Base-by-base conservation (phyloP, 2,329 filamentous ascomycete species). In the Pyricularia sp. region DNA sequence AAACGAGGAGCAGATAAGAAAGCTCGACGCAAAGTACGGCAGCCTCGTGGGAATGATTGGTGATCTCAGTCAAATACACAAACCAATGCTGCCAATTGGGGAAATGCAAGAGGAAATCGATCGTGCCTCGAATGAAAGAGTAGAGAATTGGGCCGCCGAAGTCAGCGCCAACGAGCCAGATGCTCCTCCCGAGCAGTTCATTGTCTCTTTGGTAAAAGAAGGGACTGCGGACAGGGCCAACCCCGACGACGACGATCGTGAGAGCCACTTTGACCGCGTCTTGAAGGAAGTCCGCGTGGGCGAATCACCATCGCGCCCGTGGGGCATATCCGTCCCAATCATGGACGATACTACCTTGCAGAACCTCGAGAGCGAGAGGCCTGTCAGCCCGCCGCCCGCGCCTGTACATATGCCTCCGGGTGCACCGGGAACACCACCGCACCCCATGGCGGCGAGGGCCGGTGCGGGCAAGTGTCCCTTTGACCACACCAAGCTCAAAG, bases 31-130 rank as follows among this genome's bases (percentile, higher is more conserved):
- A 71, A 98, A 97, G 78, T 98, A 97, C 77, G 93, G 93, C 72
- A 94, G 90, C 77, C 82, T 97, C 63, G 93, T 92, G 73, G 96
- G 88, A 79, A 97, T 98, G 94, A 96, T 98, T 71, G 90, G 95
- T 77, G 93, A 93, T 10, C 83, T 98, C 58, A 92, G 93, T 66
- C 87, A 90, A 72, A 92, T 96, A 73, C 94, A 98, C 76, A 91
- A 95, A 76, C 90, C 92, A 6, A 93, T 95, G 87, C 82, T 97
- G 31, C 92, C 92, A 1, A 28, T 9, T 31, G 83, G 85, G 58
- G 68, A 61, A 17, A 71, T 73, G 10, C 70, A 70, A 17, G 71
- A 69, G 5, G 73, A 74, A 0, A 72, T 81, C 30, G 84, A 86
- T 69, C 81, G 80, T 65, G 80, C 78, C 17, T 89, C 90, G 7